phyloP scores from a whole-genome alignment of 306 rosid species.

The Fragaria iinumae region DNA sequence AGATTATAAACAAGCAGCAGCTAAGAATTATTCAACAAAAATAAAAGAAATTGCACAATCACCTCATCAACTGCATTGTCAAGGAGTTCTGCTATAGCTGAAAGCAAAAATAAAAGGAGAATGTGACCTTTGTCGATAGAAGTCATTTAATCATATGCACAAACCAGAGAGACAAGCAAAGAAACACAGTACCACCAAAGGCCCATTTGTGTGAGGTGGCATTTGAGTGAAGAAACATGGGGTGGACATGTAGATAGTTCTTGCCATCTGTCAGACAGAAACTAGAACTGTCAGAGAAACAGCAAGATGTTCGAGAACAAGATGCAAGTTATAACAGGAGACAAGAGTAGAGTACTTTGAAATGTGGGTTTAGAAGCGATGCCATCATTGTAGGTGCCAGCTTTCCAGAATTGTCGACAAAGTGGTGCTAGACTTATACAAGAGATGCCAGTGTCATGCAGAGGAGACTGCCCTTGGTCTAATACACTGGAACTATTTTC shows the following conservation, averaged over 20 bases:
- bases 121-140: background rate
- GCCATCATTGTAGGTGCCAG: slow-evolving; percentile 65
- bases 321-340: background rate
- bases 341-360: slow-evolving; percentile 54
- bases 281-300: background rate
- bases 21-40: background rate
- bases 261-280: slow-evolving; percentile 53
- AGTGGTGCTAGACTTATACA: slow-evolving; percentile 61
- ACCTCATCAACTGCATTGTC: slow-evolving; percentile 98
- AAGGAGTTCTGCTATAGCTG: slow-evolving; percentile 90
- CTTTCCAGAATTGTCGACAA: slow-evolving; percentile 89
- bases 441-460: slow-evolving; percentile 59
- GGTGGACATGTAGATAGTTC: slow-evolving; percentile 75
- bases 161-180: background rate
- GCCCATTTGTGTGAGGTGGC: slow-evolving; percentile 99
- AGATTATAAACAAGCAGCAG: background rate
- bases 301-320: no score
- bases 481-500: slow-evolving; percentile 61
- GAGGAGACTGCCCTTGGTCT: slow-evolving; percentile 60
- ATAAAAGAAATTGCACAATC: background rate
- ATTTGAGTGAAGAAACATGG: slow-evolving; percentile 93
- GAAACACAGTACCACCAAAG: slow-evolving; percentile 69
- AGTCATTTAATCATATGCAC: background rate
- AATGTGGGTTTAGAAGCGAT: slow-evolving; percentile 45
- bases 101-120: slow-evolving; percentile 19